Conservation (phyloP, 495 filamentous ascomycete genomes). For the Neurospora cerealis region DNA sequence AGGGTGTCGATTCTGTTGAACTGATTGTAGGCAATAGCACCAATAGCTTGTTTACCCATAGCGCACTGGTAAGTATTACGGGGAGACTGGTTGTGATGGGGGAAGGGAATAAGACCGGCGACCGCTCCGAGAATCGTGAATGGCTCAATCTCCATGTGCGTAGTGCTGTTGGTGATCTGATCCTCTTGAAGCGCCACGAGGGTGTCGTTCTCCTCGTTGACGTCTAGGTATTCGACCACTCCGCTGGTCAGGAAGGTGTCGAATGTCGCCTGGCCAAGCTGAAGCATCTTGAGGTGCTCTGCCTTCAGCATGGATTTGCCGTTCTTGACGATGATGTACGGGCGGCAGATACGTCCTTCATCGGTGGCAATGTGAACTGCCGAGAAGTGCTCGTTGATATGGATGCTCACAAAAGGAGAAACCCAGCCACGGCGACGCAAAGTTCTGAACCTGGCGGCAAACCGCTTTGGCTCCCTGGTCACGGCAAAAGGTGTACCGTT, state of each 20-base stretch:
- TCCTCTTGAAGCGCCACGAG: slow-evolving; percentile 83
- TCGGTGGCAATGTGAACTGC: slow-evolving; percentile 94
- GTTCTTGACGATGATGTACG: slow-evolving; percentile 87
- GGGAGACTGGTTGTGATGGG: slow-evolving; percentile 98
- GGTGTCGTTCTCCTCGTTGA: slow-evolving; percentile 96
- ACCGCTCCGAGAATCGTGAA: slow-evolving; percentile 98
- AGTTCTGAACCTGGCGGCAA: slow-evolving; percentile 70
- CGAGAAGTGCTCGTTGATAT: slow-evolving; percentile 83
- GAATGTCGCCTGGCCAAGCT: slow-evolving; percentile 72
- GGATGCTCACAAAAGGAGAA: slow-evolving; percentile 90
- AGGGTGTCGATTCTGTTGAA: slow-evolving; percentile 92
- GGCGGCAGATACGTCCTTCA: slow-evolving; percentile 90
- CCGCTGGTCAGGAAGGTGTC: slow-evolving; percentile 87
- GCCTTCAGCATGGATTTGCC: slow-evolving; percentile 65
- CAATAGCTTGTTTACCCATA: slow-evolving; percentile 99
- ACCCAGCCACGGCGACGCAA: slow-evolving; percentile 80
- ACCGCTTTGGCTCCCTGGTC: slow-evolving; percentile 71
- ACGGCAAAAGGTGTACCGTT: slow-evolving; percentile 89
- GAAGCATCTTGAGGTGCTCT: slow-evolving; percentile 67
- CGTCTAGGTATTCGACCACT: slow-evolving; percentile 91
- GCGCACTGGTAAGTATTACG: slow-evolving; percentile 99
- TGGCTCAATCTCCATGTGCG: slow-evolving; percentile 94
- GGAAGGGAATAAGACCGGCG: slow-evolving; percentile 92
- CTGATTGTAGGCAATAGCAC: slow-evolving; percentile 94
- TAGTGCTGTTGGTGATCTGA: slow-evolving; percentile 68